Conservation (phyloP, 1,284 basidiomycete species). For the Fomitopsis betulina region DNA sequence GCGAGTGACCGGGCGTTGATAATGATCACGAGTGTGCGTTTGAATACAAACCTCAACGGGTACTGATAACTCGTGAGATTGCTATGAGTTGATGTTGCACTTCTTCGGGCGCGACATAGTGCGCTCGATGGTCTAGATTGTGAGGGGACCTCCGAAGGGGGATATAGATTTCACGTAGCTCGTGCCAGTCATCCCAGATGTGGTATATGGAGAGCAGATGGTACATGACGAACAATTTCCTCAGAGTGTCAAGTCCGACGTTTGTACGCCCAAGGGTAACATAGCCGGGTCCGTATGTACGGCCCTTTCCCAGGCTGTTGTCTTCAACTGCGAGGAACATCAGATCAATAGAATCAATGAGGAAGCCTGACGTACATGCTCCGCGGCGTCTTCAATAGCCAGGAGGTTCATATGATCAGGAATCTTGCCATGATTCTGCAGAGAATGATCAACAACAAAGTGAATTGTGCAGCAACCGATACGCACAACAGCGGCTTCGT, state of each 20-base stretch:
- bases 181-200: not conserved
- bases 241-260: conserved; percentile 22
- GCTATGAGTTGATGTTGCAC: no score
- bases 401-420: conserved; percentile 79
- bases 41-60: not conserved
- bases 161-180: not conserved
- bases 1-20: not conserved
- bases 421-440: conserved; percentile 52
- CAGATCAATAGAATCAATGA: not conserved
- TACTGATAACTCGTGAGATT: no score
- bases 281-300: conserved; percentile 39
- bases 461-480: not conserved
- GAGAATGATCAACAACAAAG: not conserved
- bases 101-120: no score
- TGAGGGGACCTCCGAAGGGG: no score
- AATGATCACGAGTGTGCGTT: not conserved
- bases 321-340: conserved; percentile 32
- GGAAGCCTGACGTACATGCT: conserved; percentile 8
- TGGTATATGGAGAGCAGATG: not conserved
- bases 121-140: no score
- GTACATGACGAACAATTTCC: not conserved
- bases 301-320: conserved; percentile 33
- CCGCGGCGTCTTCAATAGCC: conserved; percentile 46
- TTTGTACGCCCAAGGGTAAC: conserved; percentile 50
- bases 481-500: conserved; percentile 55